Evolutionary conservation across 805 yeast genomes (phyloP).

Genomic region (Wickerhamomyces canadensis): DNA sequence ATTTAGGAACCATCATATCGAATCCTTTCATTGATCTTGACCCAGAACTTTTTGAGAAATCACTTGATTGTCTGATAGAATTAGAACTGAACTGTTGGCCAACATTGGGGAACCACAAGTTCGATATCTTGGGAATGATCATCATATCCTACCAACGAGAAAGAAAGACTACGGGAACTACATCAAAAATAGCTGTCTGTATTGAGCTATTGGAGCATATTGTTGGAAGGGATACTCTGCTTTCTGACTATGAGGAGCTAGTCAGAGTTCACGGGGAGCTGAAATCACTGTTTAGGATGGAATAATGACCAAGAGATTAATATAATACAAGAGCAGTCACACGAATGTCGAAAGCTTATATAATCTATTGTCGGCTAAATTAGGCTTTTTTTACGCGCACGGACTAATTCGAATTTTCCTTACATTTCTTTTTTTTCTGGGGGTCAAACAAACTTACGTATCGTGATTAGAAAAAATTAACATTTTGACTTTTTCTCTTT

Average conservation of each 20-base stretch:
- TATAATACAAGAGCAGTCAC: too few species aligned
- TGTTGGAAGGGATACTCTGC: constrained; percentile 3
- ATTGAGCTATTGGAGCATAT: constrained; percentile 5
- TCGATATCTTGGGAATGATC: constrained; percentile 19
- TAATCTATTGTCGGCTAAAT: too few species aligned
- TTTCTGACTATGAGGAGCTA: constrained; percentile 7
- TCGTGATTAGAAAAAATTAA: too few species aligned
- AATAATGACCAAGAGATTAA: too few species aligned
- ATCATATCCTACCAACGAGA: constrained; percentile 11
- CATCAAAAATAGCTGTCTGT: constrained; percentile 1
- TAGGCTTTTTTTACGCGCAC: too few species aligned
- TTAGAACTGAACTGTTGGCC: constrained; percentile 20
- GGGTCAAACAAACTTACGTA: too few species aligned
- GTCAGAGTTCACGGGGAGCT: constrained; percentile 1
- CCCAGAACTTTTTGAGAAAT: constrained; percentile 7
- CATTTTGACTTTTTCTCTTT: too few species aligned
- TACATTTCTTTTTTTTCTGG: too few species aligned
- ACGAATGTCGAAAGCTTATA: too few species aligned
- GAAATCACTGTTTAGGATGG: not conserved
- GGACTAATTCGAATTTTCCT: too few species aligned
- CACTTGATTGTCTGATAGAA: constrained; percentile 10
- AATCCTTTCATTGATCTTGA: constrained; percentile 20
- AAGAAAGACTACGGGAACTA: constrained; percentile 1
- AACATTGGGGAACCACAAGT: constrained; percentile 13
- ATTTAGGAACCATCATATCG: constrained; percentile 15